These are phyloP conservation scores for Nitzschia sp. DNA, from an alignment of 108 stramenopile genomes.

Conservation along the genomic window DNA sequence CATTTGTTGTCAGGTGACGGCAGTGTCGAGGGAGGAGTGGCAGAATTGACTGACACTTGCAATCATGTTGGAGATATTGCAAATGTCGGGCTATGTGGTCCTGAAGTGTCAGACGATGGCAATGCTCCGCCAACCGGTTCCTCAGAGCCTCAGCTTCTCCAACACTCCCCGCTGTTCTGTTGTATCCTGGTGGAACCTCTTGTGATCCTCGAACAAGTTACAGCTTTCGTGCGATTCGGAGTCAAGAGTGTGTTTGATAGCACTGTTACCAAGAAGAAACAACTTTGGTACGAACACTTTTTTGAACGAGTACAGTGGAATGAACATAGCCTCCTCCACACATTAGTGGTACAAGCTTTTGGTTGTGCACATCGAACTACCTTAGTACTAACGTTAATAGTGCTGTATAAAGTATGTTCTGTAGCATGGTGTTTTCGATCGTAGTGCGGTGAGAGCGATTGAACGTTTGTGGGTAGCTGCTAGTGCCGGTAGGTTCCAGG, in stretches of 20 bases:
- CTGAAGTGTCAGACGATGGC: not conserved
- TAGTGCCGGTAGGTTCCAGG: no score
- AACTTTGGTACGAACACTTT: no score
- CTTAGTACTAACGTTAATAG: no score
- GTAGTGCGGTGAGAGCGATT: no score
- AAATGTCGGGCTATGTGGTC: not conserved
- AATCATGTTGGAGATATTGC: not conserved
- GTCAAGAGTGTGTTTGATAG: conserved; percentile 10
- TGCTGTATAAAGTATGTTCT: no score
- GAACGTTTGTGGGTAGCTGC: no score
- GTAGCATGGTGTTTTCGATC: no score
- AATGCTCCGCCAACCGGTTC: not conserved
- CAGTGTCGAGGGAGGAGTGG: not conserved
- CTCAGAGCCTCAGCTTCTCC: conserved; percentile 2
- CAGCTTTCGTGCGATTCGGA: conserved; percentile 12
- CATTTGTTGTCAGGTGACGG: not conserved
- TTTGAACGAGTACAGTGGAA: no score
- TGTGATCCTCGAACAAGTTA: conserved; percentile 17
- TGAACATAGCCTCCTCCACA: no score
- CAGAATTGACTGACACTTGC: not conserved
- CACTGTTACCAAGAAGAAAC: conserved; percentile 9
- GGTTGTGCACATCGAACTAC: no score
- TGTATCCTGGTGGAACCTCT: conserved; percentile 8
- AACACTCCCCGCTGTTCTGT: conserved; percentile 10
- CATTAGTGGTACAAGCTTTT: no score